Evolutionary conservation across 352 stramenopile genomes (phyloP).

Genomic region (Thalassiosira mediterranea): DNA sequence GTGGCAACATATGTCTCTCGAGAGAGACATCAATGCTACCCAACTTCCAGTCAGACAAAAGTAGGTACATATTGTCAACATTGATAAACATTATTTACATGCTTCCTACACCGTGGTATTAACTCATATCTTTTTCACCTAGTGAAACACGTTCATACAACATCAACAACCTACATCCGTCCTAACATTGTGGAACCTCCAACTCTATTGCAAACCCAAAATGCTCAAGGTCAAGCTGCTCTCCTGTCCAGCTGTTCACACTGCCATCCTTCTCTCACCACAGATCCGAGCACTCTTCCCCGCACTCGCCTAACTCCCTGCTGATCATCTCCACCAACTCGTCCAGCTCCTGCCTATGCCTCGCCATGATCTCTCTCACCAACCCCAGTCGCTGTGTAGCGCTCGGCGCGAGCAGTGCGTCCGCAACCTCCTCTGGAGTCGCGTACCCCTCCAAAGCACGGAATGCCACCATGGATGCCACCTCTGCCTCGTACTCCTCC

Average conservation of each 20-base stretch:
- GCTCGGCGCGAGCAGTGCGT: constrained; percentile 48
- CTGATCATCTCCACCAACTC: constrained; percentile 49
- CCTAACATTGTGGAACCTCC: background rate
- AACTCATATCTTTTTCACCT: no score
- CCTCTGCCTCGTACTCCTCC: constrained; percentile 65
- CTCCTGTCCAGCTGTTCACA: no score
- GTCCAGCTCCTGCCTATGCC: constrained; percentile 52
- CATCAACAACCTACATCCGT: no score
- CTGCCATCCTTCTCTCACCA: constrained; percentile 51
- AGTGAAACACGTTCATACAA: no score
- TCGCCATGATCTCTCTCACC: constrained; percentile 52
- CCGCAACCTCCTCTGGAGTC: constrained; percentile 28
- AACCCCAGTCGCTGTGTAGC: constrained; percentile 54
- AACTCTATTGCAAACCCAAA: background rate
- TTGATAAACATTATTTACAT: no score
- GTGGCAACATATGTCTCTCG: no score
- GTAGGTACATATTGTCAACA: no score
- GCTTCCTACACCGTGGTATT: no score
- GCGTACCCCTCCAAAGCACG: constrained; percentile 44
- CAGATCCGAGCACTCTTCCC: constrained; percentile 71
- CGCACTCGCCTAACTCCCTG: constrained; percentile 57
- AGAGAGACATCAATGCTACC: no score
- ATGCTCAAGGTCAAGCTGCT: no score
- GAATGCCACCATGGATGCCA: constrained; percentile 57
- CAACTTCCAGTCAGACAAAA: no score